Percentiles rank a stretch among this genome's conserved stretches.
Evolutionary conservation across 148 eudicot species (phyloP).

Genomic region (Amaranthus cruentus): DNA sequence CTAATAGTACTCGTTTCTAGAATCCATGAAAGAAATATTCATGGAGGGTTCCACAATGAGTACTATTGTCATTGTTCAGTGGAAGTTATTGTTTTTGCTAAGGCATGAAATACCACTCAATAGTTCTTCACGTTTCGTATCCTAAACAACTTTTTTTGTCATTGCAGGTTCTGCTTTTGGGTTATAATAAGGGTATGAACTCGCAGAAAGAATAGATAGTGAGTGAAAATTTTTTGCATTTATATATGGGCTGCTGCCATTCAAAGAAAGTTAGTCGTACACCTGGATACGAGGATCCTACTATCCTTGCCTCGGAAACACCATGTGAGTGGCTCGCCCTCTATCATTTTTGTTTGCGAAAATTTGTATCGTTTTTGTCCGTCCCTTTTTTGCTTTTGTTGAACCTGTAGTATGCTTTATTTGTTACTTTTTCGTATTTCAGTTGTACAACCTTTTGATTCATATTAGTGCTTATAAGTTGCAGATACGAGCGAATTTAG

Average conservation of each 20-base stretch:
- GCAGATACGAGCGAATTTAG: too few species aligned
- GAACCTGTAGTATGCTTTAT: not conserved
- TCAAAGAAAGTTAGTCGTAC: constrained; percentile 46
- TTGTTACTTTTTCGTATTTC: too few species aligned
- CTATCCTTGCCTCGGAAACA: constrained; percentile 72
- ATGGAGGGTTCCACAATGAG: not conserved
- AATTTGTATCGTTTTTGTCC: too few species aligned
- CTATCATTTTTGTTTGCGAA: too few species aligned
- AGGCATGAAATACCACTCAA: not conserved
- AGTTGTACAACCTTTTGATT: too few species aligned
- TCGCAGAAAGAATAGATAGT: constrained; percentile 8
- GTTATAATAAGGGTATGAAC: constrained; percentile 18
- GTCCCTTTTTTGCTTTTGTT: too few species aligned
- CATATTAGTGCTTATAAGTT: too few species aligned
- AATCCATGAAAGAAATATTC: not conserved
- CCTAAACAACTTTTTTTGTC: not conserved
- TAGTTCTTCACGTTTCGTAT: not conserved
- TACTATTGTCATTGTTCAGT: not conserved
- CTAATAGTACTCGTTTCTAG: not conserved
- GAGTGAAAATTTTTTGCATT: constrained; percentile 15
- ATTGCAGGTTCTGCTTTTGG: constrained; percentile 12
- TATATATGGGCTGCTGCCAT: constrained; percentile 68
- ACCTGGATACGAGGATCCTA: constrained; percentile 87
- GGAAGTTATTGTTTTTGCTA: not conserved
- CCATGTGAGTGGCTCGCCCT: constrained; percentile 53